phyloP scores from a whole-genome alignment of 257 asterid genomes.

The Forsythia viridissima region DNA sequence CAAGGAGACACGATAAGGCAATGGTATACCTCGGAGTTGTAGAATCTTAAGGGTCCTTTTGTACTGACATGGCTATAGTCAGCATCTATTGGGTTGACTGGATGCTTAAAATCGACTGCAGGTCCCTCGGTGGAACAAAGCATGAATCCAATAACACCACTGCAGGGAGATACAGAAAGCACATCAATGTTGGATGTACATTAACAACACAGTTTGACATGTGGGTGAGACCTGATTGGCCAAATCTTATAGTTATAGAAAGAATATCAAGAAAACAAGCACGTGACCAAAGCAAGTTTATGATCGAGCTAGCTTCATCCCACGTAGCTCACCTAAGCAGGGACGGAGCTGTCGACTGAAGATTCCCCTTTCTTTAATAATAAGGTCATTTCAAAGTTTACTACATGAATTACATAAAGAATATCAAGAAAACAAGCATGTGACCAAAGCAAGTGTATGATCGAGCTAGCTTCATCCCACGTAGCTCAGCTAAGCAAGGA shows the following conservation, averaged over 20 bases:
- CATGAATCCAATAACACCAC: constrained; percentile 92
- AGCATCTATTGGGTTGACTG: constrained; percentile 67
- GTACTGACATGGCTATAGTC: constrained; percentile 37
- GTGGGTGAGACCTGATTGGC: too few relatives aligned
- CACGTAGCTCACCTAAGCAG: not conserved
- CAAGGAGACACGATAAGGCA: not conserved
- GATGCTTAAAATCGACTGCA: constrained; percentile 70
- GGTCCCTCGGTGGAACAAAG: constrained; percentile 86
- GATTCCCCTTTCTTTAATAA: not conserved
- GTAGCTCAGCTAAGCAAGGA: not conserved
- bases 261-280: not conserved
- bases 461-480: not conserved
- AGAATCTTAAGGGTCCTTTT: constrained; percentile 58
- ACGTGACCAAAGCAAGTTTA: not conserved
- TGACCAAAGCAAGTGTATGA: not conserved
- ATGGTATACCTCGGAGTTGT: constrained; percentile 72
- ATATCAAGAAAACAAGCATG: not conserved
- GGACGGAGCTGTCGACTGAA: not conserved
- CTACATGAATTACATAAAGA: not conserved
- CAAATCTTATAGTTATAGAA: not conserved
- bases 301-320: not conserved
- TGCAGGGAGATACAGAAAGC: constrained; percentile 25
- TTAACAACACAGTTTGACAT: not conserved
- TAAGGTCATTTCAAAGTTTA: not conserved
- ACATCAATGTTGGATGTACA: not conserved